A percentile compares a stretch with the other conserved stretches of the same genome.
These are phyloP conservation scores for Pythium myriotylum DNA, from an alignment of 352 stramenopile genomes.

Conservation along the genomic window DNA sequence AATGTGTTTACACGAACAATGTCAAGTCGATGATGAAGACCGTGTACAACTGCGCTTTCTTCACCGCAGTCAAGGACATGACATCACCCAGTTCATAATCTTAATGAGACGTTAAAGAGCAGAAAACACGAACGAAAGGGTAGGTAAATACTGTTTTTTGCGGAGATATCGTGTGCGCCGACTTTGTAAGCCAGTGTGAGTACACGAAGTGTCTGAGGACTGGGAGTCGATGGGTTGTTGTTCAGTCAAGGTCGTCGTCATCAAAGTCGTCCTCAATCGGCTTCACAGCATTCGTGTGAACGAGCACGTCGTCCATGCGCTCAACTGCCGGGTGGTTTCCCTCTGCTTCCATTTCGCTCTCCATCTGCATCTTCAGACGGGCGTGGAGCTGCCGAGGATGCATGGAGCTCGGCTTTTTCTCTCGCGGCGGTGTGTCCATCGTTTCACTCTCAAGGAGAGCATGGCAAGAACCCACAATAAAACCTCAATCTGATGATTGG, in stretches of 20 bases:
- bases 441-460: conserved; percentile 4
- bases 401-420: conserved; percentile 37
- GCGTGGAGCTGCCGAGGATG: conserved; percentile 63
- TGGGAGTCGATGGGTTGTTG: no score
- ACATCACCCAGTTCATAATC: not conserved
- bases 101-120: no score
- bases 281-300: conserved; percentile 61
- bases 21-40: conserved; percentile 88
- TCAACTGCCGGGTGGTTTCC: conserved; percentile 50
- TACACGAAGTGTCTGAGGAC: not conserved
- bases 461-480: no score
- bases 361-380: conserved; percentile 76
- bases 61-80: conserved; percentile 80
- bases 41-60: conserved; percentile 83
- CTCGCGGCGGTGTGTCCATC: conserved; percentile 75
- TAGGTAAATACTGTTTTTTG: no score
- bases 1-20: conserved; percentile 88
- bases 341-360: conserved; percentile 66
- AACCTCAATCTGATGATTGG: conserved; percentile 33
- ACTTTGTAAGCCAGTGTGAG: not conserved
- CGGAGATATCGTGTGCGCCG: no score
- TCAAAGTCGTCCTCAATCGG: conserved; percentile 73
- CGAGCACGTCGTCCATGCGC: conserved; percentile 50
- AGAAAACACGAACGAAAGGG: no score
- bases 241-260: conserved; percentile 75